These are phyloP conservation scores for Echites panduratus DNA, from an alignment of 257 asterid species.

Conservation along the genomic window DNA sequence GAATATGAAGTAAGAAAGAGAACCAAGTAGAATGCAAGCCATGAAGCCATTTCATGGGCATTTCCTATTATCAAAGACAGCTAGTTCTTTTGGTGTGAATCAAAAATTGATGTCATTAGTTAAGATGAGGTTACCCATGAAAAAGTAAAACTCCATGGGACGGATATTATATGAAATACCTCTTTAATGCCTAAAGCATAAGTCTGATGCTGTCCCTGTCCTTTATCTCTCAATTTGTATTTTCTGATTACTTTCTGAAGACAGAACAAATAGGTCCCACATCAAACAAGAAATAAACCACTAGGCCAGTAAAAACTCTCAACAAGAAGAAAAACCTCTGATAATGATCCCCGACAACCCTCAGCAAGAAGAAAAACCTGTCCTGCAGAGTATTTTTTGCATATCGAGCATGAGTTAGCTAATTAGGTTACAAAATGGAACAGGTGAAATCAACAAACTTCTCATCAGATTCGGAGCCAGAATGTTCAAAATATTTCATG, in stretches of 20 bases:
- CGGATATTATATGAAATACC: slow-evolving; percentile 35
- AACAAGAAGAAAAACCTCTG: slow-evolving; percentile 52
- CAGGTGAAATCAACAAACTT: neutral
- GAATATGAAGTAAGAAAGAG: neutral
- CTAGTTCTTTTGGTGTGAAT: neutral
- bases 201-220: slow-evolving; percentile 93
- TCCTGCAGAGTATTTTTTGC: slow-evolving; percentile 47
- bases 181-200: slow-evolving; percentile 97
- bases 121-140: neutral
- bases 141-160: neutral
- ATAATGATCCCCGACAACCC: slow-evolving; percentile 98
- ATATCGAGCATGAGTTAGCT: slow-evolving; percentile 10
- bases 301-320: slow-evolving; percentile 13
- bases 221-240: slow-evolving; percentile 73
- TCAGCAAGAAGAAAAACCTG: slow-evolving; percentile 76
- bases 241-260: slow-evolving; percentile 65
- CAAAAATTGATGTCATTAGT: neutral
- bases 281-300: slow-evolving; percentile 3
- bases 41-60: neutral
- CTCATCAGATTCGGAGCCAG: neutral
- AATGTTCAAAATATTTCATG: neutral
- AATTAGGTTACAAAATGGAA: neutral
- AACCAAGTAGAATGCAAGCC: neutral
- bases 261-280: slow-evolving; percentile 10
- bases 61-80: neutral